Evolutionary conservation across 495 filamentous ascomycete genomes (phyloP).

Genomic region (Parathielavia hyrcaniae): DNA sequence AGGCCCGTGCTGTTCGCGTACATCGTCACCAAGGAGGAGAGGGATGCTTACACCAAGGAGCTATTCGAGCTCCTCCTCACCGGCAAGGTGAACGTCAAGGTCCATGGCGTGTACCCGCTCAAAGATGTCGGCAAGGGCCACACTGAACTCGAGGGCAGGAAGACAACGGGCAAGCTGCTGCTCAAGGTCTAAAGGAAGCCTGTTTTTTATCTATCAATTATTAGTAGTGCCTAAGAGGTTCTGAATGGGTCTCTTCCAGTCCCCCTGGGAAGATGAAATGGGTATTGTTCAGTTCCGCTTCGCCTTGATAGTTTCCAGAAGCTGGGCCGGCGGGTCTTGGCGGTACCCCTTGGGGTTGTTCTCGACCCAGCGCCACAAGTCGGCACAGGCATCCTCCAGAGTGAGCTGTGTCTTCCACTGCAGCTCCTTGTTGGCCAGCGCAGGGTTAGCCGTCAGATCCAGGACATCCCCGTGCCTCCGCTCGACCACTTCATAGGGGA

Average conservation of each 20-base stretch:
- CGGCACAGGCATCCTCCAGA: conserved; percentile 85
- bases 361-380: conserved; percentile 89
- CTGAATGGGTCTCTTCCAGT: background rate
- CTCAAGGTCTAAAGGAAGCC: conserved; percentile 34
- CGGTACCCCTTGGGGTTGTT: conserved; percentile 96
- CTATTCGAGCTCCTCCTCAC: conserved; percentile 64
- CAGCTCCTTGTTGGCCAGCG: conserved; percentile 78
- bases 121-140: conserved; percentile 71
- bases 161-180: conserved; percentile 75
- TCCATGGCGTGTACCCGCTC: conserved; percentile 80
- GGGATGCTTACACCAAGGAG: conserved; percentile 62
- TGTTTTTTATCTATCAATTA: background rate
- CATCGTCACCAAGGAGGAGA: conserved; percentile 69
- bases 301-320: conserved; percentile 64
- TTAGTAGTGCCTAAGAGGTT: conserved; percentile 8
- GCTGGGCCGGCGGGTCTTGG: conserved; percentile 77
- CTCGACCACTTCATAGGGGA: conserved; percentile 80
- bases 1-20: conserved; percentile 72
- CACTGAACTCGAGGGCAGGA: conserved; percentile 71
- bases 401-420: conserved; percentile 87
- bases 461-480: conserved; percentile 86
- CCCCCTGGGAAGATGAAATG: background rate
- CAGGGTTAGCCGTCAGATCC: conserved; percentile 88
- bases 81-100: conserved; percentile 62
- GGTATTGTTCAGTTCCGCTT: conserved; percentile 25